Conservation (phyloP, 225 moss, liverwort and hornwort genomes). For the Rhytidiadelphus loreus region DNA sequence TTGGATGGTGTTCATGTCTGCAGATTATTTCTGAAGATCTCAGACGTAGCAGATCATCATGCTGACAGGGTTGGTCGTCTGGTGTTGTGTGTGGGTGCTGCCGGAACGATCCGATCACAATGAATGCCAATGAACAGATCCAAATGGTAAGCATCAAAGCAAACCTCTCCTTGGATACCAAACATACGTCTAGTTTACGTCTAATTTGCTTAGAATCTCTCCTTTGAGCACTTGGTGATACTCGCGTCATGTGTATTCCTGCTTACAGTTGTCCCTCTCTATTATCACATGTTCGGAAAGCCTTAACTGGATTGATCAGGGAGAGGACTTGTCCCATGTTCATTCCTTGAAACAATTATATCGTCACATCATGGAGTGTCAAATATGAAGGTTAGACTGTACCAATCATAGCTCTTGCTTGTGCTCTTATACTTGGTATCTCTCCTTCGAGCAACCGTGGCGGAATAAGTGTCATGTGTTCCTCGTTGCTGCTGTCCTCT, state of each 20-base stretch:
- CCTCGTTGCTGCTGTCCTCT: not conserved
- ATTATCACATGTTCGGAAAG: not conserved
- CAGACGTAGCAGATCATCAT: not conserved
- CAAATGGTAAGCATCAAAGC: conserved; percentile 22
- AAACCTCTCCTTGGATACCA: not conserved
- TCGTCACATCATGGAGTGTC: not conserved
- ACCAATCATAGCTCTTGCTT: not conserved
- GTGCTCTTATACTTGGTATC: not conserved
- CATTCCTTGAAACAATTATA: not conserved
- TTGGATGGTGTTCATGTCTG: not conserved
- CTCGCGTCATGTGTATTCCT: not conserved
- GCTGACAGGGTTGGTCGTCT: conserved; percentile 13
- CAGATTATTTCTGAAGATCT: not conserved
- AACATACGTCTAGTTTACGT: not conserved
- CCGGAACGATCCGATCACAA: not conserved
- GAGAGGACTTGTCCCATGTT: not conserved
- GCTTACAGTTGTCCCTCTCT: not conserved
- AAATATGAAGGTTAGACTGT: not conserved
- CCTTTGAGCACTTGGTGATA: not conserved
- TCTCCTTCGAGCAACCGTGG: not conserved
- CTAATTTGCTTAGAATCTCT: too few relatives aligned
- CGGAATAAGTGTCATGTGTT: not conserved
- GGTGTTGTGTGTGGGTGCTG: conserved; percentile 3
- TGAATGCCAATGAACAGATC: conserved; percentile 1
- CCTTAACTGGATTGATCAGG: not conserved